Evolutionary conservation across 148 eudicot genomes (phyloP).

Genomic region (Persicaria tinctoria): DNA sequence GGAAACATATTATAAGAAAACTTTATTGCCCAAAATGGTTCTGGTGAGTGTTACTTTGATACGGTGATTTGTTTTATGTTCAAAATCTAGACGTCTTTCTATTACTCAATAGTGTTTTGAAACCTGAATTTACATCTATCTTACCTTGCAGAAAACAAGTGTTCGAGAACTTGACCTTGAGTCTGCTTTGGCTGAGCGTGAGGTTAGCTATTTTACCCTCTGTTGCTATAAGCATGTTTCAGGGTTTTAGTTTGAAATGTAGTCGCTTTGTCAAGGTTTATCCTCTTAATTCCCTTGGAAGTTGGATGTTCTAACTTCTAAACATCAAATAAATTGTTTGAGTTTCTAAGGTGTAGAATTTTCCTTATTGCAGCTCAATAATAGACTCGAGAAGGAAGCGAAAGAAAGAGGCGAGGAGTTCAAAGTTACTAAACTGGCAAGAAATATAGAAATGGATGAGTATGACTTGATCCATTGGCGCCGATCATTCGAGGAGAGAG

Average conservation of each 20-base stretch:
- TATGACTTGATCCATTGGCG: constrained; percentile 94
- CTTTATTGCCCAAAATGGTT: constrained; percentile 43
- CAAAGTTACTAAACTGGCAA: constrained; percentile 49
- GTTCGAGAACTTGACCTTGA: constrained; percentile 90
- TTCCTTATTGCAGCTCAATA: constrained; percentile 41
- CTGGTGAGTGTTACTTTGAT: constrained; percentile 39
- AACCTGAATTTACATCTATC: constrained; percentile 12
- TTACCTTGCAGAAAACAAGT: constrained; percentile 61
- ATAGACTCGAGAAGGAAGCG: constrained; percentile 56
- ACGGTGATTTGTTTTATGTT: background rate
- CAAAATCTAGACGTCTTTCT: background rate
- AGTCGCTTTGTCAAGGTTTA: background rate
- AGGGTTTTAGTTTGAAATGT: background rate
- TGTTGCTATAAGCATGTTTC: background rate
- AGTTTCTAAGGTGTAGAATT: background rate
- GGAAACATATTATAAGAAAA: constrained; percentile 50
- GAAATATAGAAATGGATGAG: constrained; percentile 90
- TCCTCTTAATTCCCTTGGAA: background rate
- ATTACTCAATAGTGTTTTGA: background rate
- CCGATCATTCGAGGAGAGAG: constrained; percentile 95
- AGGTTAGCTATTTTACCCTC: constrained; percentile 37
- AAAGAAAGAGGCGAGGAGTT: constrained; percentile 70
- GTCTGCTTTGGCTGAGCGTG: constrained; percentile 89
- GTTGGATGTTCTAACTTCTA: background rate
- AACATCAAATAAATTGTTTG: background rate